phyloP scores from a whole-genome alignment of 2,329 filamentous ascomycete genomes.

The Ophiostoma perfectum region DNA sequence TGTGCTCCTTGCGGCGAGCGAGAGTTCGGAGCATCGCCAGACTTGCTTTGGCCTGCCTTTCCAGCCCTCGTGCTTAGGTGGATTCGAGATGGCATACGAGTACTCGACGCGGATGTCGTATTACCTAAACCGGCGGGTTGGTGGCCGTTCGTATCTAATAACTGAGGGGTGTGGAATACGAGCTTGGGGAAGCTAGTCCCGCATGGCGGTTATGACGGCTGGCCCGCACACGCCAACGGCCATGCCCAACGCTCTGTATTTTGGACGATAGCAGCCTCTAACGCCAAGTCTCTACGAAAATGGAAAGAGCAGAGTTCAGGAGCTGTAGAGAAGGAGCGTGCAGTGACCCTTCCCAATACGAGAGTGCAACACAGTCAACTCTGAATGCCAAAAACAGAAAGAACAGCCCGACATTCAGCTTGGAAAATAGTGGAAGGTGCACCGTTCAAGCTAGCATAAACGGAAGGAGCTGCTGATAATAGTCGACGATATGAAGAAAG shows the following conservation, averaged over 20 bases:
- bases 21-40: no score
- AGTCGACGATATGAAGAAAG: background rate
- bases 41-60: no score
- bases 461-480: background rate
- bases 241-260: background rate
- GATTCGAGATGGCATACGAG: background rate
- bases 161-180: slow-evolving; percentile 5
- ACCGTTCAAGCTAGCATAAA: background rate
- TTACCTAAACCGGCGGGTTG: slow-evolving; percentile 4
- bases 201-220: background rate
- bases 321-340: background rate
- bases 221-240: background rate
- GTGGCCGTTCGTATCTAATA: background rate
- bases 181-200: slow-evolving; percentile 12
- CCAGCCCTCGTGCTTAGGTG: no score
- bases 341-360: background rate
- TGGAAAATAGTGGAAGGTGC: background rate
- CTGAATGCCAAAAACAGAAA: background rate
- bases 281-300: background rate
- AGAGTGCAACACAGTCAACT: background rate
- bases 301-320: background rate
- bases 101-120: background rate
- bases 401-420: background rate
- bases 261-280: background rate
- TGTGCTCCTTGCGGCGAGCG: background rate